Base-by-base conservation (phyloP, 2,329 filamentous ascomycete species). In the Pseudogymnoascus sp. region DNA sequence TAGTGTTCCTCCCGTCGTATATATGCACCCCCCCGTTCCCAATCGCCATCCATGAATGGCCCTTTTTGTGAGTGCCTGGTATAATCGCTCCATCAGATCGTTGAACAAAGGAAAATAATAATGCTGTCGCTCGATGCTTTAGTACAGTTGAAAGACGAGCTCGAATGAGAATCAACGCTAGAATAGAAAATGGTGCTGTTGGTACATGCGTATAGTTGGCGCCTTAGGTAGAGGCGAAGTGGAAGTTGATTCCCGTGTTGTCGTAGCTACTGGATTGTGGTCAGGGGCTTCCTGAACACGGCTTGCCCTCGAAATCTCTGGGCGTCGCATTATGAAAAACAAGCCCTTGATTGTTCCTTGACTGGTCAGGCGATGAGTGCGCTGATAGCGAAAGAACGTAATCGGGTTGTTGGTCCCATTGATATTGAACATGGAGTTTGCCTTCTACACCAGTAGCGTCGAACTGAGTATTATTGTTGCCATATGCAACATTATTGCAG, bases 61-160 rank as follows among this genome's bases (percentile, higher is more conserved):
- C 58, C 30, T 38, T 59, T 58, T 59, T 39, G 58, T 59, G 58
- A 38, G 58, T 59, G 58, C 58, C 36, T 59, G 58, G 58, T 39
- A 59, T 59, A 59, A 52, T 59, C 30, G 58, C 58, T 59, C 30
- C 58, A 59, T 39, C 33, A 28, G 19, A 59, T 59, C 23, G 58
- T 59, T 52, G 36, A 59, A 59, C 58, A 59, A 59, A 59, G 30
- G 58, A 59, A 59, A 59, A 36, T 19, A 39, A 36, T 38, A 52
- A 59, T 59, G 58, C 58, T 36, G 58, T 59, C 36, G 58, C 58
- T 39, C 33, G 28, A 59, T 59, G 58, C 58, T 59, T 59, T 59
- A 59, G 19, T 59, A 59, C 30, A 38, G 19, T 59, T 59, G 36
- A 39, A 39, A 39, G 33, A 59, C 33, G 45, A 52, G 45, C 45